Evolutionary conservation across 2,329 filamentous ascomycete genomes (phyloP).

Genomic region (Rachicladosporium sp.): DNA sequence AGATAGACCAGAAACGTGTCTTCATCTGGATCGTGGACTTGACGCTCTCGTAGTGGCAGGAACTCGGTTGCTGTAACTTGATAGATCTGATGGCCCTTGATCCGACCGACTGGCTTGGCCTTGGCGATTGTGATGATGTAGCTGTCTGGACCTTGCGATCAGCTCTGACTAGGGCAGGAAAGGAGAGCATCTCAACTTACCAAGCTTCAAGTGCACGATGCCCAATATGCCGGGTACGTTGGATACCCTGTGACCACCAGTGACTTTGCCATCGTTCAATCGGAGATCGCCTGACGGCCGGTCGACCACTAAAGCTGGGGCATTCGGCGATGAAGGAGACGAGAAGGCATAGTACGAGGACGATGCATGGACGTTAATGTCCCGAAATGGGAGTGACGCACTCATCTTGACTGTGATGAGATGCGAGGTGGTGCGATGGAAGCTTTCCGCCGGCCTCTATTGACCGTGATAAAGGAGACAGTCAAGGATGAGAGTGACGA

Average conservation of each 20-base stretch:
- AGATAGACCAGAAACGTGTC: slow-evolving; percentile 78
- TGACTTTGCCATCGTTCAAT: slow-evolving; percentile 65
- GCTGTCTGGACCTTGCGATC: slow-evolving; percentile 53
- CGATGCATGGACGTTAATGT: slow-evolving; percentile 93
- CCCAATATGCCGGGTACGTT: slow-evolving; percentile 93
- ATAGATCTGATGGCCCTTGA: slow-evolving; percentile 95
- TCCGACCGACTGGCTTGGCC: slow-evolving; percentile 73
- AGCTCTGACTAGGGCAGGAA: neutral
- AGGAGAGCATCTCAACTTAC: slow-evolving; percentile 36
- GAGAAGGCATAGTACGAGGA: slow-evolving; percentile 91
- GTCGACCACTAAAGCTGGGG: slow-evolving; percentile 78
- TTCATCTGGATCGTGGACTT: slow-evolving; percentile 85
- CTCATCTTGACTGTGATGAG: slow-evolving; percentile 30
- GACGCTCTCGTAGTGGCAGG: slow-evolving; percentile 81
- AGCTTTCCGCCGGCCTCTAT: too few species aligned
- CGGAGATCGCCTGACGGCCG: slow-evolving; percentile 83
- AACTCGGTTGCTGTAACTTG: slow-evolving; percentile 85
- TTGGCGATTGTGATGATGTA: slow-evolving; percentile 97
- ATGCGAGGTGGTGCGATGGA: too few species aligned
- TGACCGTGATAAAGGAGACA: too few species aligned
- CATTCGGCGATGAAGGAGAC: slow-evolving; percentile 83
- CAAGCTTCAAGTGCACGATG: slow-evolving; percentile 83
- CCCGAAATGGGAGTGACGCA: slow-evolving; percentile 62
- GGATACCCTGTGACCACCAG: slow-evolving; percentile 71
- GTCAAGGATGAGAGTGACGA: too few species aligned